A percentile compares a stretch with the other conserved stretches of the same genome.
phyloP scores from a whole-genome alignment of 331 rosid species.

The Prunus yedoensis region DNA sequence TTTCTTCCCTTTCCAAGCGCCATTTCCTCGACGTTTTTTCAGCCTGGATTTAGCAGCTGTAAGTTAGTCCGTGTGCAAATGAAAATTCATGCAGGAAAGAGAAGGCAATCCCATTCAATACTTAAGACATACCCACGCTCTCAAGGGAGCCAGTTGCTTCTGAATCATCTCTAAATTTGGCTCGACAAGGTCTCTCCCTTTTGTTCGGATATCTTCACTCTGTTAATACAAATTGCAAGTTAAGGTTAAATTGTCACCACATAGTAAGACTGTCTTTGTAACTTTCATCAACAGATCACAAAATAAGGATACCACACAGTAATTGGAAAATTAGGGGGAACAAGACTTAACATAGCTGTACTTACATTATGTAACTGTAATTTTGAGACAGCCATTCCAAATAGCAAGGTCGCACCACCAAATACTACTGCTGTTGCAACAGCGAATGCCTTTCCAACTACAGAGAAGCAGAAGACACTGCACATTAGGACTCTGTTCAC shows the following conservation, averaged over 20 bases:
- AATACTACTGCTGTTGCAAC: slow-evolving; percentile 70
- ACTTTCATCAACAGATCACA: neutral
- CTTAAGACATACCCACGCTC: slow-evolving; percentile 51
- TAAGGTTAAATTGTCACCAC: slow-evolving; percentile 14
- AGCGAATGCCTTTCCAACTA: slow-evolving; percentile 86
- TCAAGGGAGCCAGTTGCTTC: slow-evolving; percentile 60
- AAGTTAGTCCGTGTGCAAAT: slow-evolving; percentile 22
- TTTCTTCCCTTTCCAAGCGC: slow-evolving; percentile 52
- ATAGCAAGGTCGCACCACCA: slow-evolving; percentile 69
- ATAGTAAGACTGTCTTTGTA: neutral
- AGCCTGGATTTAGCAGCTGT: slow-evolving; percentile 48
- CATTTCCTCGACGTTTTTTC: slow-evolving; percentile 65
- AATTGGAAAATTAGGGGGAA: neutral
- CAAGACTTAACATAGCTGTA: slow-evolving; percentile 20
- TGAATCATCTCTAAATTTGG: slow-evolving; percentile 58
- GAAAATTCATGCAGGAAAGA: neutral
- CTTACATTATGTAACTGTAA: slow-evolving; percentile 67
- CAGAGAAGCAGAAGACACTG: slow-evolving; percentile 20
- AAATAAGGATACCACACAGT: neutral
- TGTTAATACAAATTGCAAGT: slow-evolving; percentile 38
- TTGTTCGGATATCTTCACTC: slow-evolving; percentile 59
- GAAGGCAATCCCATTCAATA: neutral
- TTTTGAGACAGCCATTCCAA: slow-evolving; percentile 64
- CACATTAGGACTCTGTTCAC: slow-evolving; percentile 13
- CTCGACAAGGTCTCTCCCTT: slow-evolving; percentile 57